Percentiles rank a stretch among this genome's conserved stretches.
Evolutionary conservation across 176 grass and related monocot genomes (phyloP).

Genomic region (Ensete glaucum): DNA sequence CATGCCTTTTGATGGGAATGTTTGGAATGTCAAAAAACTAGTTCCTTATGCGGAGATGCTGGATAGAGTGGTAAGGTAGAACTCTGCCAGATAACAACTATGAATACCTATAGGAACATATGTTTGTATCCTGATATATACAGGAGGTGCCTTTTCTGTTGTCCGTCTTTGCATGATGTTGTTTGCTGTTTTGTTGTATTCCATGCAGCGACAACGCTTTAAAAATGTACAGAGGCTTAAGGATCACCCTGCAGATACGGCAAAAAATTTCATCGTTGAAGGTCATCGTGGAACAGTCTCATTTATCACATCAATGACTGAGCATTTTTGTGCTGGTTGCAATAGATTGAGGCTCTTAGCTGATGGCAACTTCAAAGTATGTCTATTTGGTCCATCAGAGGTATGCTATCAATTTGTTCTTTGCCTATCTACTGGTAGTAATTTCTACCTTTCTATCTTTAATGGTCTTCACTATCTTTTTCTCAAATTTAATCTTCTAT

Average conservation of each 20-base stretch:
- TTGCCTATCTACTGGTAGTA: neutral
- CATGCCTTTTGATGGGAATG: constrained; percentile 99
- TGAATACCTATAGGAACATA: neutral
- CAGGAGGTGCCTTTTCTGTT: neutral
- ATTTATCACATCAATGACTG: constrained; percentile 98
- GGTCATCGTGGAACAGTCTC: constrained; percentile 80
- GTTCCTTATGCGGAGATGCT: constrained; percentile 90
- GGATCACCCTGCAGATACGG: constrained; percentile 82
- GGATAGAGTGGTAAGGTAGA: constrained; percentile 91
- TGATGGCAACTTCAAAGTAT: constrained; percentile 97
- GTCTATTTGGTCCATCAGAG: constrained; percentile 93
- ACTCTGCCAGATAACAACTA: constrained; percentile 14
- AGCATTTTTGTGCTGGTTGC: constrained; percentile 94
- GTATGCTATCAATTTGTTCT: constrained; percentile 24
- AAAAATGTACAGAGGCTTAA: constrained; percentile 69
- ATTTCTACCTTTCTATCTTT: neutral
- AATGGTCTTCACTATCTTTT: neutral
- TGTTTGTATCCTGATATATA: constrained; percentile 6
- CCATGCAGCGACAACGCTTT: constrained; percentile 50
- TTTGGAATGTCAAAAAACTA: constrained; percentile 93
- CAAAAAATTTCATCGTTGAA: constrained; percentile 87
- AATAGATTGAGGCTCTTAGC: constrained; percentile 81
- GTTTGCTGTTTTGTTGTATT: neutral
- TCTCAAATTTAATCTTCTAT: too few species aligned
- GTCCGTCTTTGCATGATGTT: constrained; percentile 21